Percentiles rank a stretch among this genome's conserved stretches.
Evolutionary conservation across 352 stramenopile species (phyloP).

Genomic region (Hyaloperonospora brassicae): DNA sequence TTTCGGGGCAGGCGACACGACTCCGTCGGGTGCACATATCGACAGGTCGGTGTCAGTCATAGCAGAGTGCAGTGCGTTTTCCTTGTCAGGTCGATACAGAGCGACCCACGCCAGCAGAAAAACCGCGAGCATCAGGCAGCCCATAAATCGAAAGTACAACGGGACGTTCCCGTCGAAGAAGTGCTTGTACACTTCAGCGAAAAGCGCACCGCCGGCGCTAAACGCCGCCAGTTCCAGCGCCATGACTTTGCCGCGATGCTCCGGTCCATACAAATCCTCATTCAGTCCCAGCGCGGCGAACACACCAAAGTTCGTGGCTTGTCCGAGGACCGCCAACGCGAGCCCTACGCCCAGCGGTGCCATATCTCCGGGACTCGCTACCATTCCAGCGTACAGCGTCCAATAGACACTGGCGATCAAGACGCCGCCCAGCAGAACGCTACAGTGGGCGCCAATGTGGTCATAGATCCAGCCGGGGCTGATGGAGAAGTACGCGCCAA

Average conservation of each 20-base stretch:
- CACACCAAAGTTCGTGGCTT: slow-evolving; percentile 65
- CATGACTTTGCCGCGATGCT: slow-evolving; percentile 72
- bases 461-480: slow-evolving; percentile 68
- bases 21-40: too few relatives aligned
- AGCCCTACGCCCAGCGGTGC: slow-evolving; percentile 44
- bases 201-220: slow-evolving; percentile 70
- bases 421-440: slow-evolving; percentile 40
- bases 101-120: slow-evolving; percentile 44
- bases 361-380: slow-evolving; percentile 30
- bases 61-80: slow-evolving; percentile 9
- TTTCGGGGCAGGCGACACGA: slow-evolving; percentile 10
- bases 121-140: slow-evolving; percentile 38
- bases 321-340: slow-evolving; percentile 50
- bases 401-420: slow-evolving; percentile 34
- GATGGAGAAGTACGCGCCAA: slow-evolving; percentile 74
- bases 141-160: slow-evolving; percentile 68
- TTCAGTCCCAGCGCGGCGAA: slow-evolving; percentile 73
- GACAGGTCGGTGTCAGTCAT: too few relatives aligned
- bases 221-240: slow-evolving; percentile 60
- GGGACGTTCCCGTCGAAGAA: slow-evolving; percentile 54
- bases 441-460: slow-evolving; percentile 48
- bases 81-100: slow-evolving; percentile 25
- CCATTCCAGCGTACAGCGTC: slow-evolving; percentile 38
- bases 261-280: slow-evolving; percentile 65
- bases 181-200: slow-evolving; percentile 54